Percentiles rank a stretch among this genome's conserved stretches.
These are phyloP conservation scores for Boletus insuetus DNA, from an alignment of 768 basidiomycete genomes.

Conservation along the genomic window DNA sequence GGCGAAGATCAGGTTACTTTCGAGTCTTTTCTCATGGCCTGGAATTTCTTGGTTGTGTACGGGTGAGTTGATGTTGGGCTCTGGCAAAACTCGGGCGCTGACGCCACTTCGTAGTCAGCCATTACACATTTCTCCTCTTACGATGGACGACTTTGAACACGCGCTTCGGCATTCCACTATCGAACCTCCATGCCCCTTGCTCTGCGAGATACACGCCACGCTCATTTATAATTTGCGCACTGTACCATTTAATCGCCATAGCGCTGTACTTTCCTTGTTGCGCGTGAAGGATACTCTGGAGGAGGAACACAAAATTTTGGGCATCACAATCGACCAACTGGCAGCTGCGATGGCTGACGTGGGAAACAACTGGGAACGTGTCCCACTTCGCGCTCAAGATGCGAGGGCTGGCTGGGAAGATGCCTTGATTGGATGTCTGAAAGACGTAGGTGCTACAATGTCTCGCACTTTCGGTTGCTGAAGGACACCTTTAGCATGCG, in stretches of 20 bases:
- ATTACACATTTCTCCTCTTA: constrained; percentile 81
- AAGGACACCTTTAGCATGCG: constrained; percentile 55
- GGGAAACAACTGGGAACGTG: constrained; percentile 85
- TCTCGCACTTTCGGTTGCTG: not conserved
- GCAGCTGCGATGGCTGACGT: constrained; percentile 70
- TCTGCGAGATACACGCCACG: constrained; percentile 85
- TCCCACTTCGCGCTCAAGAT: constrained; percentile 69
- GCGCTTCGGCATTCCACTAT: constrained; percentile 72
- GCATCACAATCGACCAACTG: constrained; percentile 61
- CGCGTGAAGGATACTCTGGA: constrained; percentile 37
- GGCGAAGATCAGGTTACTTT: constrained; percentile 62
- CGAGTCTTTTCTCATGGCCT: constrained; percentile 84
- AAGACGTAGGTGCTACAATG: constrained; percentile 66
- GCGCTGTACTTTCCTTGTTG: constrained; percentile 66
- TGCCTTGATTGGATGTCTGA: constrained; percentile 81
- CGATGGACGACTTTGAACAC: constrained; percentile 90
- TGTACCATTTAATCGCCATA: constrained; percentile 71
- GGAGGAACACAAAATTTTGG: constrained; percentile 45
- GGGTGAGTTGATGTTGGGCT: constrained; percentile 56
- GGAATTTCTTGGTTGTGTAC: constrained; percentile 93
- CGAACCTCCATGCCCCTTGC: constrained; percentile 71
- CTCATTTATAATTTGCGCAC: constrained; percentile 91
- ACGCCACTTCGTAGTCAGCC: constrained; percentile 59
- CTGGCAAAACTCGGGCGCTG: not conserved
- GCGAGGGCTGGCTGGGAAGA: constrained; percentile 90